phyloP scores from a whole-genome alignment of 371 early-diverging fungal genomes.

The Dichotomocladium elegans region DNA sequence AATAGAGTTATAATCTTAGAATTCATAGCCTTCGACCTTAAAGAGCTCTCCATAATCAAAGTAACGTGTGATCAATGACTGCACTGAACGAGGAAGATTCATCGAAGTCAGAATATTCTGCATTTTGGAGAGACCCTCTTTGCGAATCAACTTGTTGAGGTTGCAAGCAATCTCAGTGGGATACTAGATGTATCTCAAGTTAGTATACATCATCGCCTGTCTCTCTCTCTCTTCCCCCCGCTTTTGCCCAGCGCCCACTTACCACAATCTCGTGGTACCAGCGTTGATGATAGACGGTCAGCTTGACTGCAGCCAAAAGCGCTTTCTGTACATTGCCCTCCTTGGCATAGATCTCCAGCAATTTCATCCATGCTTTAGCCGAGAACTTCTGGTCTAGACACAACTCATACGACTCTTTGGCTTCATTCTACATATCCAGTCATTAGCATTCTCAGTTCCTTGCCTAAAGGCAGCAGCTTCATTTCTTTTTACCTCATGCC shows the following conservation, averaged over 20 bases:
- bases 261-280: conserved; percentile 86
- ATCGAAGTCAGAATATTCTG: conserved; percentile 84
- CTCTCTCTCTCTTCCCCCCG: neutral
- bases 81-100: conserved; percentile 78
- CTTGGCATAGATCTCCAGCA: conserved; percentile 80
- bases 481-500: conserved; percentile 58
- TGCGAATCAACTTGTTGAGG: conserved; percentile 76
- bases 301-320: conserved; percentile 74
- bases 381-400: conserved; percentile 90
- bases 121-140: conserved; percentile 88
- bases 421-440: conserved; percentile 59
- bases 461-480: neutral
- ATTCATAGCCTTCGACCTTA: conserved; percentile 74
- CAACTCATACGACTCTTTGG: conserved; percentile 84
- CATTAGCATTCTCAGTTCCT: neutral
- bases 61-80: conserved; percentile 74
- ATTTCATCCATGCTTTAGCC: conserved; percentile 77
- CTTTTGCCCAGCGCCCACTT: conserved; percentile 35
- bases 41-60: conserved; percentile 82
- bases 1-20: conserved; percentile 55
- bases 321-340: conserved; percentile 77
- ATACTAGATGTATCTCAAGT: too few relatives aligned
- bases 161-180: conserved; percentile 85
- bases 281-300: conserved; percentile 76
- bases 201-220: too few relatives aligned